Percentiles rank a stretch among this genome's conserved stretches.
Evolutionary conservation across 2,329 filamentous ascomycete species (phyloP).

Genomic region (Nectriaceae sp.): DNA sequence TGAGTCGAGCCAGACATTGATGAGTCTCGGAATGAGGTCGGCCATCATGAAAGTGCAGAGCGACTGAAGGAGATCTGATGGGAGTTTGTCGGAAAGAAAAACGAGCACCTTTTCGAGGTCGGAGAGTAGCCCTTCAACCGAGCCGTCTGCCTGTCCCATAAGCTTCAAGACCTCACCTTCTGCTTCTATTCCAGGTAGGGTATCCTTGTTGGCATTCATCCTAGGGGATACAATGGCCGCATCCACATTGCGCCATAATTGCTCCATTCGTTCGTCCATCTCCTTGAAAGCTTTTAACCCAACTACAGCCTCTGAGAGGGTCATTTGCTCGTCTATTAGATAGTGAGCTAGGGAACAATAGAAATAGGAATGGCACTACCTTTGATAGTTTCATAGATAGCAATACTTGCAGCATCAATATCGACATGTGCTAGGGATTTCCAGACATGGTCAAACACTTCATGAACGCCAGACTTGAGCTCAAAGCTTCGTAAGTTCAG

Average conservation of each 20-base stretch:
- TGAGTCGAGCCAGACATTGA: constrained; percentile 72
- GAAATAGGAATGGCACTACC: constrained; percentile 40
- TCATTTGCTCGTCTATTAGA: constrained; percentile 52
- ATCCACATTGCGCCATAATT: constrained; percentile 65
- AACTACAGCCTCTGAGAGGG: constrained; percentile 53
- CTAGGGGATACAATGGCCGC: constrained; percentile 61
- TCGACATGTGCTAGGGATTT: constrained; percentile 66
- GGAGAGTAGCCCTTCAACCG: constrained; percentile 51
- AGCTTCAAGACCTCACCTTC: constrained; percentile 46
- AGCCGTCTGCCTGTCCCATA: constrained; percentile 43
- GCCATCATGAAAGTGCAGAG: constrained; percentile 73
- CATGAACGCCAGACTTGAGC: constrained; percentile 66
- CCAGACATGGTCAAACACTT: constrained; percentile 72
- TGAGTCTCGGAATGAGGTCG: constrained; percentile 66
- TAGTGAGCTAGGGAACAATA: constrained; percentile 15
- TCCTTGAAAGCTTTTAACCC: constrained; percentile 62
- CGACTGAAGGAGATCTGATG: constrained; percentile 55
- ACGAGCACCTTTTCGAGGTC: constrained; percentile 55
- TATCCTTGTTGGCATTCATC: constrained; percentile 43
- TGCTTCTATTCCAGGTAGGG: constrained; percentile 42
- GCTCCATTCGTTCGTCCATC: constrained; percentile 59
- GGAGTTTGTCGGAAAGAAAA: constrained; percentile 55
- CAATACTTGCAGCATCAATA: constrained; percentile 53
- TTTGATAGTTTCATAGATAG: constrained; percentile 53
- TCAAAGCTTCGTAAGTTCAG: constrained; percentile 66